Evolutionary conservation across 768 basidiomycete species (phyloP), one percentile per base, ranked within the genome.

Genomic region (Pisolithus marmoratus): DNA sequence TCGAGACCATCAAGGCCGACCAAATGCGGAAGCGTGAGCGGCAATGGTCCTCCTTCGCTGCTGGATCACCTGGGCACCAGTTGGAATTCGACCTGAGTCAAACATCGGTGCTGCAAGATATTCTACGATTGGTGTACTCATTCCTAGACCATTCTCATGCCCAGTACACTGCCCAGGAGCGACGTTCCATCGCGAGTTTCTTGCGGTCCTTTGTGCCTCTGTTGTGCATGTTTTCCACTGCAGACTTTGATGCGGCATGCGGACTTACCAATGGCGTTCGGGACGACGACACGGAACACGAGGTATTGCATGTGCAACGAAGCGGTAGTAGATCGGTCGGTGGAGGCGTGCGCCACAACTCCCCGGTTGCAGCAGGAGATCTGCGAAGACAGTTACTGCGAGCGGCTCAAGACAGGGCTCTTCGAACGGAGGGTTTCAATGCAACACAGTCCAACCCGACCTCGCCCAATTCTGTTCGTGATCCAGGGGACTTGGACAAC

Each of bases 141-240:
- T 97, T 90, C 74, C 77, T 99, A 59, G 95, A 97, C 61, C 90
- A 87, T 63, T 86, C 87, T 44, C 83, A 84, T 58, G 81, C 78
- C 15, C 79, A 81, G 52, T 90, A 90, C 68, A 87, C 83, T 53
- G 69, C 77, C 2, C 74, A 77, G 48, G 95, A 98, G 71, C 82
- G 92, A 42, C 82, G 88, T 42, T 76, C 80, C 27, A 83, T 97
- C 38, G 96, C 97, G 64, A 77, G 77, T 45, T 94, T 94, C 70
- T 74, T 99, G 29, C 81, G 89, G 34, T 73, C 80, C 9, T 94
- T 98, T 66, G 75, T 97, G 44, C 92, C 94, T 9, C 70, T 84
- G 31, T 74, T 98, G 27, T 92, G 85, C 75, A 86, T 76, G 80
- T 77, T 76, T 65, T 78, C 78, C 40, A 75, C 73, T 45, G 79